Percentiles rank a stretch among this genome's conserved stretches.
These are phyloP conservation scores for Fusarium fujikuroi DNA, from an alignment of 2,329 filamentous ascomycete species.

Conservation along the genomic window DNA sequence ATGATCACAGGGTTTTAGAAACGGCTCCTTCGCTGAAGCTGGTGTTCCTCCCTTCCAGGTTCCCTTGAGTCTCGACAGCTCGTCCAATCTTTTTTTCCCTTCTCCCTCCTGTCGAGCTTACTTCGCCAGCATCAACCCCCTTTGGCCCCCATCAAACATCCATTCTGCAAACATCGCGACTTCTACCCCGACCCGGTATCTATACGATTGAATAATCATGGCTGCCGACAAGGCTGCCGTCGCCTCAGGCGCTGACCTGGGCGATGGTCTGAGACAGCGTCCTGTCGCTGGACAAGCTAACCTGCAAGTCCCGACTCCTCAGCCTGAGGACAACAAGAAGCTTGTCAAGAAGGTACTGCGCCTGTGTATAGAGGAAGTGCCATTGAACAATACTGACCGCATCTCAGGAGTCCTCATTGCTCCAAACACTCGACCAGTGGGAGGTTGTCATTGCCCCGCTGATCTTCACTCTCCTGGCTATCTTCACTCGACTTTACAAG, in stretches of 20 bases:
- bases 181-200: background rate
- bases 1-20: constrained; percentile 37
- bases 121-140: constrained; percentile 31
- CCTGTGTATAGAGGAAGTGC: background rate
- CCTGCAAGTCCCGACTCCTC: constrained; percentile 50
- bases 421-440: constrained; percentile 72
- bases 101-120: constrained; percentile 28
- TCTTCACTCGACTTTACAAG: constrained; percentile 76
- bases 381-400: constrained; percentile 32
- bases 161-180: constrained; percentile 15
- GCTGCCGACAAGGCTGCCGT: constrained; percentile 64
- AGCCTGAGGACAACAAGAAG: constrained; percentile 71
- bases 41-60: constrained; percentile 36
- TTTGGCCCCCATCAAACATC: constrained; percentile 29
- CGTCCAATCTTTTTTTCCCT: constrained; percentile 49
- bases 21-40: constrained; percentile 39
- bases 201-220: constrained; percentile 54
- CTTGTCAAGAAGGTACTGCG: constrained; percentile 63
- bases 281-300: constrained; percentile 55
- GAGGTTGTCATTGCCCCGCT: constrained; percentile 70
- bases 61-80: constrained; percentile 50
- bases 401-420: constrained; percentile 64
- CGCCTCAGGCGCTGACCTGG: constrained; percentile 69
- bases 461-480: constrained; percentile 69
- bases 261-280: constrained; percentile 67